Percentiles rank a stretch among this genome's conserved stretches.
These are phyloP conservation scores for Exophiala mesophila DNA, from an alignment of 2,329 filamentous ascomycete genomes.

Conservation along the genomic window DNA sequence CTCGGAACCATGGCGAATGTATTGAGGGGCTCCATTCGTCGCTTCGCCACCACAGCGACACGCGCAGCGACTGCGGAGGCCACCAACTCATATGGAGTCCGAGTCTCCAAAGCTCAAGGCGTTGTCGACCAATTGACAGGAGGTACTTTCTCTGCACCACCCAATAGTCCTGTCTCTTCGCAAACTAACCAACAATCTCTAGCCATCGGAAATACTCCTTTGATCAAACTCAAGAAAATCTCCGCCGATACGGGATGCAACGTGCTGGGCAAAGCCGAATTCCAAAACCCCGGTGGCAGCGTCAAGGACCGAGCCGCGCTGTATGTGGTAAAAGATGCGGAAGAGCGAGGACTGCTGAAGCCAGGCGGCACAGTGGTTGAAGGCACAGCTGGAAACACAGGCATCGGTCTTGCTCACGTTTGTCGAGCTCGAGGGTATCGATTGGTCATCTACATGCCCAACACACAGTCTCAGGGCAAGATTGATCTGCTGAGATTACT, in stretches of 20 bases:
- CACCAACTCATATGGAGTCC: slow-evolving; percentile 54
- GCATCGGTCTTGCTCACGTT: slow-evolving; percentile 94
- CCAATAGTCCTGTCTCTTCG: neutral
- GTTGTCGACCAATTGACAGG: slow-evolving; percentile 72
- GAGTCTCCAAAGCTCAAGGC: slow-evolving; percentile 74
- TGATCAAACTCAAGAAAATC: slow-evolving; percentile 83
- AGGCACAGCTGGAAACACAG: slow-evolving; percentile 95
- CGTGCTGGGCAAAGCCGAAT: slow-evolving; percentile 93
- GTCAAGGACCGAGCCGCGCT: slow-evolving; percentile 95
- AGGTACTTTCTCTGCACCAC: slow-evolving; percentile 51
- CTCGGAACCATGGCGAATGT: slow-evolving; percentile 23
- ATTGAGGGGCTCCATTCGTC: slow-evolving; percentile 38
- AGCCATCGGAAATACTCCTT: slow-evolving; percentile 97
- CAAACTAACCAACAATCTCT: slow-evolving; percentile 3
- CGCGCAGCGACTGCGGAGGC: slow-evolving; percentile 44
- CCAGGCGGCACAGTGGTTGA: slow-evolving; percentile 93
- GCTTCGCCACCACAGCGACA: slow-evolving; percentile 60
- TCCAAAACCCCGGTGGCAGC: slow-evolving; percentile 94
- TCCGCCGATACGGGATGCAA: slow-evolving; percentile 91
- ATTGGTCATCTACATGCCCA: slow-evolving; percentile 98
- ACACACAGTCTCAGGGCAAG: slow-evolving; percentile 97
- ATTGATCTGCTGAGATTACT: slow-evolving; percentile 86
- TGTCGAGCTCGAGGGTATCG: slow-evolving; percentile 88
- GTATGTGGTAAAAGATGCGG: slow-evolving; percentile 89
- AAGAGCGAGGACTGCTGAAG: slow-evolving; percentile 74